Percentiles rank a stretch among this genome's conserved stretches.
These are phyloP conservation scores for Epichloe scottii DNA, from an alignment of 2,329 filamentous ascomycete species.

Conservation along the genomic window DNA sequence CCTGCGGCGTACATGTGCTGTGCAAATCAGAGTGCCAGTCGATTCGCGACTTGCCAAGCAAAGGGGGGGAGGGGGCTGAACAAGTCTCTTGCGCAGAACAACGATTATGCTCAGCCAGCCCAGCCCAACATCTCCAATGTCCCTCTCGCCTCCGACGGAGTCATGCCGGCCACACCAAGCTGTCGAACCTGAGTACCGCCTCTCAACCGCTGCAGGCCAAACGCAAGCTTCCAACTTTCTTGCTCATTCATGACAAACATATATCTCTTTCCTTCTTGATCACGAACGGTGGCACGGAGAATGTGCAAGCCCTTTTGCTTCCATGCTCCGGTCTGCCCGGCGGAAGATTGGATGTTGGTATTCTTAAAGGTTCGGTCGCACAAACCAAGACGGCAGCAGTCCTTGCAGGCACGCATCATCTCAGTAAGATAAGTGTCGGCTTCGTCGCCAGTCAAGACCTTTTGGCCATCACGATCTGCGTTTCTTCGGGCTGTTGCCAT, in stretches of 20 bases:
- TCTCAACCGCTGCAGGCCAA: constrained; percentile 47
- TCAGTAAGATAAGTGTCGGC: constrained; percentile 52
- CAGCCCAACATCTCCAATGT: constrained; percentile 49
- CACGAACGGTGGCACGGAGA: constrained; percentile 49
- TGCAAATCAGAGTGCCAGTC: neutral
- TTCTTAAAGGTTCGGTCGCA: constrained; percentile 31
- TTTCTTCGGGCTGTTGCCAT: constrained; percentile 34
- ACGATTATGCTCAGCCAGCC: constrained; percentile 14
- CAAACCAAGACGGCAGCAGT: constrained; percentile 45
- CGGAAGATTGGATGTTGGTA: constrained; percentile 27
- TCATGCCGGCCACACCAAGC: constrained; percentile 45
- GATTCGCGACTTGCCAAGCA: neutral
- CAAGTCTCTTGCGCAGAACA: neutral
- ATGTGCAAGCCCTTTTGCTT: constrained; percentile 46
- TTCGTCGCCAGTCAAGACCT: constrained; percentile 47
- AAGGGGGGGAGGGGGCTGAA: no score
- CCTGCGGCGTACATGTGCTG: neutral
- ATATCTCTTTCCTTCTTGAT: constrained; percentile 54
- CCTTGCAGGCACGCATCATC: constrained; percentile 52
- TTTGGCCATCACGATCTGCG: constrained; percentile 35
- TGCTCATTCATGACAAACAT: constrained; percentile 52
- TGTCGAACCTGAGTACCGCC: constrained; percentile 47
- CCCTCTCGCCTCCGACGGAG: constrained; percentile 37
- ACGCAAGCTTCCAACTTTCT: constrained; percentile 55
- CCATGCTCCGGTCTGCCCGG: constrained; percentile 39